Evolutionary conservation across 345 rosid species (phyloP), one percentile per base, ranked within the genome.

Genomic region (Viola odorata): DNA sequence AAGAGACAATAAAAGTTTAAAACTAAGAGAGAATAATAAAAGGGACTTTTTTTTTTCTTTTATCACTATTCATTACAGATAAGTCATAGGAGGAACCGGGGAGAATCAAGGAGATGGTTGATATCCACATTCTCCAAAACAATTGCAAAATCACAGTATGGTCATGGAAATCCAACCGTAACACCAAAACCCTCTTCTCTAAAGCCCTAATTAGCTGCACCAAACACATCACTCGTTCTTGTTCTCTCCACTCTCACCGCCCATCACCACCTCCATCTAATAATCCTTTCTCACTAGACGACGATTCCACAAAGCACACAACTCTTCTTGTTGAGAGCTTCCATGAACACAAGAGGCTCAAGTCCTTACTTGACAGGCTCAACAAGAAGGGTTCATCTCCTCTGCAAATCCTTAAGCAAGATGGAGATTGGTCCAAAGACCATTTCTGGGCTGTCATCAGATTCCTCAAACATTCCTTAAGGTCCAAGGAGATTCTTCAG

Each of bases 341-440:
- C 66, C 69, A 76, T 72, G 71, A 81, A 61, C 84, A 79, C 67
- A 73, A 53, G 52, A 41, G 47, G 12, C 82, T 80, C 72, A 75
- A 40, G 50, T 74, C 69, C 57, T 69, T 84, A 53, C 55, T 65
- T 17, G 70, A 69, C 37, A 76, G 73, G 67, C 86, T 85, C 8
- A 50, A 38, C 8, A 39, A 14, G 63, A 66, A 75, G 32, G 32
- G 32, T 13, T 75, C 85, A 0, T 78, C 65, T 75, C 85, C 92
- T 65, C 52, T 79, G 74, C 70, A 42, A 37, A 16, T 84, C 4
- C 92, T 85, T 79, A 50, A 69, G 7, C 78, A 82, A 4, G 86
- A 84, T 69, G 88, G 84, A 53, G 88, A 85, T 61, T 88, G 90
- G 90, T 71, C 74, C 65, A 70, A 78, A 60, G 74, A 84, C 58